Evolutionary conservation across 2,329 filamentous ascomycete genomes (phyloP).

Genomic region (Arthrocladium fulminans): DNA sequence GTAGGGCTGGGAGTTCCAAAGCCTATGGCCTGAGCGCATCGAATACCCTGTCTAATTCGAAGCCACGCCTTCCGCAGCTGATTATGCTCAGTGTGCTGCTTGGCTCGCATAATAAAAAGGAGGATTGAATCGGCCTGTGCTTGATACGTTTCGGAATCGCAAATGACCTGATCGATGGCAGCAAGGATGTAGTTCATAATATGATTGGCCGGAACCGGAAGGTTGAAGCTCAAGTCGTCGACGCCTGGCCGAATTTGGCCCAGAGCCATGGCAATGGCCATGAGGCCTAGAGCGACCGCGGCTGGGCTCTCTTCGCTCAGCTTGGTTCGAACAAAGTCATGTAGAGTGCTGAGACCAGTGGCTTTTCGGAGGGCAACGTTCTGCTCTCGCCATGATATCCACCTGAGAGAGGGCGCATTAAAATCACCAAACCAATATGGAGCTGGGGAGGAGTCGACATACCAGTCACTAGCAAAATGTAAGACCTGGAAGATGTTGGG

Average conservation of each 20-base stretch:
- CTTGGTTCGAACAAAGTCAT: slow-evolving; percentile 17
- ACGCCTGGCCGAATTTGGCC: slow-evolving; percentile 15
- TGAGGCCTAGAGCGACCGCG: slow-evolving; percentile 16
- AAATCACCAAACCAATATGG: neutral
- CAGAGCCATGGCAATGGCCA: slow-evolving; percentile 19
- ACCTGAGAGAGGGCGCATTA: slow-evolving; percentile 5
- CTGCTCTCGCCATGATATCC: slow-evolving; percentile 21
- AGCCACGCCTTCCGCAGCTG: slow-evolving; percentile 21
- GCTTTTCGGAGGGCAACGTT: slow-evolving; percentile 13
- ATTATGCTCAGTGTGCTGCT: slow-evolving; percentile 19
- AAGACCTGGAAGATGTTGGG: slow-evolving; percentile 18
- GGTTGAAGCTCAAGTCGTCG: slow-evolving; percentile 15
- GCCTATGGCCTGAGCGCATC: slow-evolving; percentile 12
- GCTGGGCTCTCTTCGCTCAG: slow-evolving; percentile 12
- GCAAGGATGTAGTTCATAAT: slow-evolving; percentile 16
- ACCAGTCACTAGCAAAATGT: slow-evolving; percentile 17
- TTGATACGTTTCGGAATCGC: slow-evolving; percentile 13
- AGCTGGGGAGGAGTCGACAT: neutral
- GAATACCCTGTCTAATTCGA: slow-evolving; percentile 13
- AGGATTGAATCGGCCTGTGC: slow-evolving; percentile 13
- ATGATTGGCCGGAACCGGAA: slow-evolving; percentile 13
- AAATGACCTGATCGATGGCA: slow-evolving; percentile 18
- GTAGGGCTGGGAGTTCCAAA: slow-evolving; percentile 12
- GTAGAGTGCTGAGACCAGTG: slow-evolving; percentile 9
- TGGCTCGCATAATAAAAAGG: slow-evolving; percentile 18